Conservation (phyloP, 2,329 filamentous ascomycete species). For the Plenodomus biglobosus region DNA sequence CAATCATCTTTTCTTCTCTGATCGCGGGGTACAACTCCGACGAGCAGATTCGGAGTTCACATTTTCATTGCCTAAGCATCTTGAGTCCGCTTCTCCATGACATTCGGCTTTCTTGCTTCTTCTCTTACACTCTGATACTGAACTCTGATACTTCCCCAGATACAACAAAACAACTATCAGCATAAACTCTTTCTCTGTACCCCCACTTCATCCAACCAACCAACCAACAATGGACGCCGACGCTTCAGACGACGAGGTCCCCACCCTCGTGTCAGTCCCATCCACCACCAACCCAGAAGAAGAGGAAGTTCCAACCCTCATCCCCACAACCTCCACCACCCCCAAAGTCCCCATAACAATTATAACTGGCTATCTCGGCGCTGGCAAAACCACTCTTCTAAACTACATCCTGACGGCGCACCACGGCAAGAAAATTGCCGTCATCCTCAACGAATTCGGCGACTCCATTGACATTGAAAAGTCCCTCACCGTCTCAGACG, state of each 20-base stretch:
- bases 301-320: constrained; percentile 25
- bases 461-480: constrained; percentile 86
- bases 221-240: constrained; percentile 8
- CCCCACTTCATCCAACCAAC: no score
- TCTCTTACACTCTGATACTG: not conserved
- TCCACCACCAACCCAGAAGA: constrained; percentile 25
- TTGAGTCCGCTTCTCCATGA: not conserved
- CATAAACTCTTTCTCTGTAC: no score
- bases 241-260: constrained; percentile 41
- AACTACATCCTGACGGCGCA: constrained; percentile 95
- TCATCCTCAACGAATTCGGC: constrained; percentile 79
- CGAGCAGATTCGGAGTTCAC: constrained; percentile 1
- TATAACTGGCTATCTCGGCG: constrained; percentile 88
- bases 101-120: not conserved
- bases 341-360: constrained; percentile 81
- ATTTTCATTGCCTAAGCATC: no score
- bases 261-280: constrained; percentile 59
- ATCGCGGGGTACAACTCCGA: not conserved
- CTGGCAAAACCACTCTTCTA: constrained; percentile 90
- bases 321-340: constrained; percentile 51
- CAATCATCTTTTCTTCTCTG: not conserved
- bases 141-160: not conserved
- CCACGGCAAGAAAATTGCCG: constrained; percentile 96
- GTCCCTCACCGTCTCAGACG: constrained; percentile 76
- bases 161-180: no score